Conservation (phyloP, 2,329 filamentous ascomycete genomes). For the Metarhizium anisopliae region DNA sequence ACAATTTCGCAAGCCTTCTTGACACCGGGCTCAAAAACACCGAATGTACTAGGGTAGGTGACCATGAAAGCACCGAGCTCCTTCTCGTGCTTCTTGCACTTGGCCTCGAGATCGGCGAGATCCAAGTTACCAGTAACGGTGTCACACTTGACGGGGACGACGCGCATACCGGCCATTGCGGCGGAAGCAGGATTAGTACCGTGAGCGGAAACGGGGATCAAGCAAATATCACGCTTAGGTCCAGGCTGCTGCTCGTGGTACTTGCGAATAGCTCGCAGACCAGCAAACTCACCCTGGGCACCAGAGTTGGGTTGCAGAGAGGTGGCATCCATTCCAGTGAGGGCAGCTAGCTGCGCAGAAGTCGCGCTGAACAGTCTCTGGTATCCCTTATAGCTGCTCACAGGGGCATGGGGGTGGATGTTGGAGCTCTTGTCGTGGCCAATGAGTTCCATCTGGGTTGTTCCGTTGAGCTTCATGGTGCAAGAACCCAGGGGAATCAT, state of each 20-base stretch:
- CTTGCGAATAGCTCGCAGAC: slow-evolving; percentile 78
- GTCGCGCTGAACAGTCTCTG: slow-evolving; percentile 60
- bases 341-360: slow-evolving; percentile 65
- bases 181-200: slow-evolving; percentile 94
- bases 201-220: slow-evolving; percentile 92
- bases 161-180: slow-evolving; percentile 91
- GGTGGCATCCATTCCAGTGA: slow-evolving; percentile 84
- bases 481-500: slow-evolving; percentile 97
- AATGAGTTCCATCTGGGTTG: slow-evolving; percentile 84
- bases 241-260: slow-evolving; percentile 63
- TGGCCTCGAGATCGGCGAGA: slow-evolving; percentile 72
- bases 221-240: slow-evolving; percentile 76
- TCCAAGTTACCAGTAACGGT: slow-evolving; percentile 81
- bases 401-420: slow-evolving; percentile 72
- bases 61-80: slow-evolving; percentile 92
- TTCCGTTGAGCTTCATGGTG: slow-evolving; percentile 97
- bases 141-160: slow-evolving; percentile 88
- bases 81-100: slow-evolving; percentile 80
- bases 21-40: slow-evolving; percentile 85
- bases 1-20: slow-evolving; percentile 80
- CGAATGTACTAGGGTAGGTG: slow-evolving; percentile 91
- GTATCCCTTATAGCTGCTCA: slow-evolving; percentile 58
- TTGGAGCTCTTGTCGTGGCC: slow-evolving; percentile 67
- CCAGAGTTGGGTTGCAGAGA: slow-evolving; percentile 94
- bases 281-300: slow-evolving; percentile 90